Evolutionary conservation across 1,284 basidiomycete genomes (phyloP).

Genomic region (Salmacisia buchloeana): DNA sequence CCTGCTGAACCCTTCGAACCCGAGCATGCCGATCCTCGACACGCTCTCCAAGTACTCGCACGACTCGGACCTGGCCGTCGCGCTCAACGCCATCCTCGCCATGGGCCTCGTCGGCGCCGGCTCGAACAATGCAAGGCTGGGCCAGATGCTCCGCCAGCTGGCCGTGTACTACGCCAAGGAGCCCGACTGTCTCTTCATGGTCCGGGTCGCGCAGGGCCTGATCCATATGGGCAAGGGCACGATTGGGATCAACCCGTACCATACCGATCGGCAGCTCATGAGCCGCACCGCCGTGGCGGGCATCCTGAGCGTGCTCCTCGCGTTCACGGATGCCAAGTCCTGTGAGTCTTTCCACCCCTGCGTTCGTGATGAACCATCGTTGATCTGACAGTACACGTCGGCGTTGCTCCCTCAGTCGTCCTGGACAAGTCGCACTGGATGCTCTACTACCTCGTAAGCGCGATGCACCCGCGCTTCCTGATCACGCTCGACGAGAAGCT

Average conservation of each 20-base stretch:
- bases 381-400: too few relatives aligned
- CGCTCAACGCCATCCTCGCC: constrained; percentile 93
- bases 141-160: constrained; percentile 92
- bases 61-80: constrained; percentile 93
- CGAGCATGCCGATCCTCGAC: constrained; percentile 89
- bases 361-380: too few relatives aligned
- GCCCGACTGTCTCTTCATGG: constrained; percentile 92
- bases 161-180: constrained; percentile 98
- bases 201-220: constrained; percentile 89
- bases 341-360: too few relatives aligned
- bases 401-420: constrained; percentile 62
- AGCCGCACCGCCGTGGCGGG: constrained; percentile 85
- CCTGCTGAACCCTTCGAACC: constrained; percentile 90
- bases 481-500: constrained; percentile 83
- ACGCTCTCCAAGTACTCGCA: constrained; percentile 99
- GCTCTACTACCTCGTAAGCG: constrained; percentile 87
- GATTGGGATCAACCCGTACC: constrained; percentile 96
- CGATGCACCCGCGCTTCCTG: constrained; percentile 97
- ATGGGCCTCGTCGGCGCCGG: constrained; percentile 98
- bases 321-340: constrained; percentile 86
- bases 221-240: constrained; percentile 99
- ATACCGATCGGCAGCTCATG: constrained; percentile 85
- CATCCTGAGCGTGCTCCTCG: constrained; percentile 75
- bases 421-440: constrained; percentile 97
- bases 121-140: constrained; percentile 93